Evolutionary conservation across 257 asterid genomes (phyloP).

Genomic region (Scutellaria galericulata): DNA sequence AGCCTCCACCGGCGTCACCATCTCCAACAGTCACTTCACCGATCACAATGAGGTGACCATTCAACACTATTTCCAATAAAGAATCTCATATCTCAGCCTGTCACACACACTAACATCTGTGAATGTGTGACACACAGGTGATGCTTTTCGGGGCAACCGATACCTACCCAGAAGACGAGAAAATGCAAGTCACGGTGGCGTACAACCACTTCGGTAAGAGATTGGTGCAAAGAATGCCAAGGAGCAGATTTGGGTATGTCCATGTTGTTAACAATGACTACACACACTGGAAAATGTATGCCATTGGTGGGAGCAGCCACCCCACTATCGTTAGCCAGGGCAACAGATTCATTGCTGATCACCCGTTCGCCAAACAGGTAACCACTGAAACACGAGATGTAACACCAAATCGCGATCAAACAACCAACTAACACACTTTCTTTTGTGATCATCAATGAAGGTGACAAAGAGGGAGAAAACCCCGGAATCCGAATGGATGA

Average conservation of each 20-base stretch:
- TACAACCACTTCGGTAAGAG: conserved; percentile 63
- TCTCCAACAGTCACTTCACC: conserved; percentile 51
- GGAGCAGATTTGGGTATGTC: conserved; percentile 37
- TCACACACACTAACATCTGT: too few species aligned
- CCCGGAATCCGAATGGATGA: conserved; percentile 49
- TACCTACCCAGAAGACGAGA: conserved; percentile 24
- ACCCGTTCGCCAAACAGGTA: conserved; percentile 43
- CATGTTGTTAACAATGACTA: conserved; percentile 53
- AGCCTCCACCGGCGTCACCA: conserved; percentile 49
- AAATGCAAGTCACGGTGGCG: conserved; percentile 60
- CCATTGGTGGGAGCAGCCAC: conserved; percentile 49
- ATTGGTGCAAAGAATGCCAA: conserved; percentile 59
- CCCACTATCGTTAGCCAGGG: conserved; percentile 58
- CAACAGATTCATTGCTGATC: conserved; percentile 42
- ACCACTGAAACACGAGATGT: neutral
- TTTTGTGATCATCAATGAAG: conserved; percentile 17
- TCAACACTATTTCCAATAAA: too few species aligned
- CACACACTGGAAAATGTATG: conserved; percentile 55
- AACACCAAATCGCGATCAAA: neutral
- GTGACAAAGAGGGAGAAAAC: conserved; percentile 47
- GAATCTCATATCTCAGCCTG: too few species aligned
- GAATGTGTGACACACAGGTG: conserved; percentile 28
- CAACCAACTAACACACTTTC: too few species aligned
- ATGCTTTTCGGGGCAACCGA: conserved; percentile 48
- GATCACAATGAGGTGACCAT: conserved; percentile 40